phyloP scores from a whole-genome alignment of 1,284 basidiomycete genomes.

The Heterobasidion occidentale region DNA sequence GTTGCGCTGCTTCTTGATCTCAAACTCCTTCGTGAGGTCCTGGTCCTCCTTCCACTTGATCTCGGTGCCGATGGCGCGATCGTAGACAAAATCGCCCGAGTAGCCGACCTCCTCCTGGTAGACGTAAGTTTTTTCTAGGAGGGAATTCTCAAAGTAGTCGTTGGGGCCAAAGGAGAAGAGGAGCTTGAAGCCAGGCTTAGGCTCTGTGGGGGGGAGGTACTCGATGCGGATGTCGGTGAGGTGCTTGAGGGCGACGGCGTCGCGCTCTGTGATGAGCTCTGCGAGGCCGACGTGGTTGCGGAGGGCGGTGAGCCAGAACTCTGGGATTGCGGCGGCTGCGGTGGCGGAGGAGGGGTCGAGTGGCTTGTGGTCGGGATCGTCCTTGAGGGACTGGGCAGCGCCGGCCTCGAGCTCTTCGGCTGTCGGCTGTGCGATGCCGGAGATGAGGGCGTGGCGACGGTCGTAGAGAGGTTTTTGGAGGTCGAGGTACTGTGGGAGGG shows the following conservation, averaged over 20 bases:
- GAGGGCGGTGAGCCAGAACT: conserved; percentile 97
- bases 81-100: conserved; percentile 92
- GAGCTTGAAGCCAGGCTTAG: conserved; percentile 88
- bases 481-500: conserved; percentile 66
- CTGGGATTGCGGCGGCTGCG: conserved; percentile 66
- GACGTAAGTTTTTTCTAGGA: conserved; percentile 90
- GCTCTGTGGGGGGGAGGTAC: conserved; percentile 51
- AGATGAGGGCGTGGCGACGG: conserved; percentile 80
- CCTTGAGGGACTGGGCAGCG: conserved; percentile 58
- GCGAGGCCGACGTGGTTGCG: conserved; percentile 85
- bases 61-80: conserved; percentile 83
- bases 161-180: conserved; percentile 79
- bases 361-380: conserved; percentile 56
- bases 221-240: conserved; percentile 64
- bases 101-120: conserved; percentile 94
- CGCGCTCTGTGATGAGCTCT: conserved; percentile 90
- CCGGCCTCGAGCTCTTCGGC: conserved; percentile 81
- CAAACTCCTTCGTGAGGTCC: conserved; percentile 94
- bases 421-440: conserved; percentile 72
- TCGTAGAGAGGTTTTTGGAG: conserved; percentile 86
- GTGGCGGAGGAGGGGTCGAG: conserved; percentile 33
- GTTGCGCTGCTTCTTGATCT: conserved; percentile 99
- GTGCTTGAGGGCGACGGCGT: conserved; percentile 69
- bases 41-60: conserved; percentile 99
- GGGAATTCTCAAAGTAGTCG: conserved; percentile 82